Evolutionary conservation across 2,329 filamentous ascomycete species (phyloP).

Genomic region (Diplodia scrobiculata): DNA sequence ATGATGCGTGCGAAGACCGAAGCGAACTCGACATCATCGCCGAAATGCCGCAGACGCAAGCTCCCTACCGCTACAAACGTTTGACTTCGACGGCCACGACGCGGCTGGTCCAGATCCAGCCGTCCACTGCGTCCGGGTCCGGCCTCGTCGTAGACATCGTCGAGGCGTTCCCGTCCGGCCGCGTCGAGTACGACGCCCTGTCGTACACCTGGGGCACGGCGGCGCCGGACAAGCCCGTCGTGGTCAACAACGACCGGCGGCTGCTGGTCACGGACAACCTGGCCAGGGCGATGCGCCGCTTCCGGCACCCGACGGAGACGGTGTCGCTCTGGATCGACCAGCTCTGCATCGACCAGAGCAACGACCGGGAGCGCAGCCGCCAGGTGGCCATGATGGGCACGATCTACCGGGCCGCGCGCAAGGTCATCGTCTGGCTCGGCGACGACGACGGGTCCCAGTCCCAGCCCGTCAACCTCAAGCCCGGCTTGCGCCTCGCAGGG

Average conservation of each 20-base stretch:
- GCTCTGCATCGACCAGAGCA: slow-evolving; percentile 39
- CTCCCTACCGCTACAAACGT: slow-evolving; percentile 11
- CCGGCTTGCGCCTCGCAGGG: slow-evolving; percentile 7
- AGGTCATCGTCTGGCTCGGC: slow-evolving; percentile 40
- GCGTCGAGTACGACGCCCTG: slow-evolving; percentile 32
- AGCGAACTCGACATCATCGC: slow-evolving; percentile 4
- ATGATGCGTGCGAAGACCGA: slow-evolving; percentile 6
- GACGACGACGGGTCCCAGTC: slow-evolving; percentile 33
- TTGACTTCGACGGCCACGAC: slow-evolving; percentile 17
- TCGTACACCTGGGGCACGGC: slow-evolving; percentile 36
- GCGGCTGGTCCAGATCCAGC: slow-evolving; percentile 23
- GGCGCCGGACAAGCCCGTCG: slow-evolving; percentile 26
- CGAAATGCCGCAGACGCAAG: slow-evolving; percentile 20
- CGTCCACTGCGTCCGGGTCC: not conserved
- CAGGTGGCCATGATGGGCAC: slow-evolving; percentile 38
- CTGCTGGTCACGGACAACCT: slow-evolving; percentile 33
- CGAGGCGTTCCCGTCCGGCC: slow-evolving; percentile 50
- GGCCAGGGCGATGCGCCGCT: slow-evolving; percentile 30
- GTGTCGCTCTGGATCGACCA: slow-evolving; percentile 36
- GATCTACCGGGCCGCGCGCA: slow-evolving; percentile 36
- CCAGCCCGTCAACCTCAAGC: slow-evolving; percentile 6
- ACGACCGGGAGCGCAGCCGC: slow-evolving; percentile 33
- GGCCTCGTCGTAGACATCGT: slow-evolving; percentile 15
- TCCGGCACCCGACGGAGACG: slow-evolving; percentile 30
- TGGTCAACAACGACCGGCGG: slow-evolving; percentile 23